Evolutionary conservation across 495 filamentous ascomycete species (phyloP).

Genomic region (Glonium stellatum): DNA sequence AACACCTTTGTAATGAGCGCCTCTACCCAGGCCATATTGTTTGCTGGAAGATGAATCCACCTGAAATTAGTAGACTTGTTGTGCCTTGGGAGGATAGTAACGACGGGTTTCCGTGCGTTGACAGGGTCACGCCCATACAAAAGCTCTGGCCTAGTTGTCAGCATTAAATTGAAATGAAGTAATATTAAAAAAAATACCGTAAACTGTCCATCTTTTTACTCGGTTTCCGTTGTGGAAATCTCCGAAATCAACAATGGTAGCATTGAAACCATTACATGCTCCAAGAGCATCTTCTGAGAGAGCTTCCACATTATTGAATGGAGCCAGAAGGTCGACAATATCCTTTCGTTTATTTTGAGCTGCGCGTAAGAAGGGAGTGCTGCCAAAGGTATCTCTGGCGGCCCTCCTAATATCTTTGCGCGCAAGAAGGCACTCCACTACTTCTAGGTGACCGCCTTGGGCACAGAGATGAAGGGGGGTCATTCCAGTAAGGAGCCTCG

Average conservation of each 20-base stretch:
- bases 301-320: constrained; percentile 57
- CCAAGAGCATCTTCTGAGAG: constrained; percentile 49
- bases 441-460: constrained; percentile 22
- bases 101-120: constrained; percentile 46
- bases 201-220: constrained; percentile 30
- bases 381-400: constrained; percentile 46
- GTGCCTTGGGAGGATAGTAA: constrained; percentile 49
- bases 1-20: constrained; percentile 59
- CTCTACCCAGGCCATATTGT: constrained; percentile 55
- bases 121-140: constrained; percentile 55
- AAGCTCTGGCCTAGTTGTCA: constrained; percentile 43
- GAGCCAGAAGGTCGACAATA: constrained; percentile 50
- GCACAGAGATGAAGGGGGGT: constrained; percentile 31
- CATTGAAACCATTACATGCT: constrained; percentile 56
- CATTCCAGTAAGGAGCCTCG: constrained; percentile 24
- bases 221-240: constrained; percentile 58
- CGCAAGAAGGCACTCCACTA: constrained; percentile 28
- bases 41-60: constrained; percentile 66
- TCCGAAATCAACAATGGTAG: constrained; percentile 63
- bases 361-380: constrained; percentile 56
- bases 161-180: background rate
- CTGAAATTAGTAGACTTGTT: constrained; percentile 49
- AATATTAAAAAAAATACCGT: background rate
- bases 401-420: constrained; percentile 25
- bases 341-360: constrained; percentile 56